A percentile compares a stretch with the other conserved stretches of the same genome.
These are phyloP conservation scores for Cryptosporidium canis DNA, from an alignment of 169 alveolate genomes.

Conservation along the genomic window DNA sequence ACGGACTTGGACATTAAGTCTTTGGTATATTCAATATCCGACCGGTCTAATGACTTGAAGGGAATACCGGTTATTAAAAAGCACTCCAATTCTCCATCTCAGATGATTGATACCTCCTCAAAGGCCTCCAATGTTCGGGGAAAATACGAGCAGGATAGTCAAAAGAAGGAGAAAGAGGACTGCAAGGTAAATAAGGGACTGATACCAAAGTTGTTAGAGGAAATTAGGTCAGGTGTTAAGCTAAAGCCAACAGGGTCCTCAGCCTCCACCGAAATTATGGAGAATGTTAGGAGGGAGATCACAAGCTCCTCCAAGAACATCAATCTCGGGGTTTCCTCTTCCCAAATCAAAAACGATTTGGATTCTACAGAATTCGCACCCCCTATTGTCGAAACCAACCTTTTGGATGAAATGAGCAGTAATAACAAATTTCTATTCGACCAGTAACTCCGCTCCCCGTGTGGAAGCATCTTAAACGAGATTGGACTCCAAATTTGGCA, in stretches of 20 bases:
- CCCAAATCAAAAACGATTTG: slow-evolving; percentile 36
- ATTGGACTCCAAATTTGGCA: no score
- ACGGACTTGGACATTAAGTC: slow-evolving; percentile 24
- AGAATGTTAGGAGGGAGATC: slow-evolving; percentile 28
- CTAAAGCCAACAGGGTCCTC: slow-evolving; percentile 49
- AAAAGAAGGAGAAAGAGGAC: neutral
- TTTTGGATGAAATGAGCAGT: slow-evolving; percentile 44
- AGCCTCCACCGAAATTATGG: slow-evolving; percentile 46
- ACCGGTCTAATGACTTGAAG: neutral
- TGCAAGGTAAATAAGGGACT: neutral
- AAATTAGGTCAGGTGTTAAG: slow-evolving; percentile 40
- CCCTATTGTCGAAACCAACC: slow-evolving; percentile 48
- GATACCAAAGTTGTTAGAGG: slow-evolving; percentile 33
- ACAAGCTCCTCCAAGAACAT: neutral
- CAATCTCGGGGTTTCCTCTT: slow-evolving; percentile 42
- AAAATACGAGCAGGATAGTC: neutral
- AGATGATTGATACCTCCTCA: neutral
- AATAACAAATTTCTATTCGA: slow-evolving; percentile 30
- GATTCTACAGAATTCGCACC: slow-evolving; percentile 58
- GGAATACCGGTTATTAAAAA: slow-evolving; percentile 22
- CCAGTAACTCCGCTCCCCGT: no score
- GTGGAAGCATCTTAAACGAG: no score
- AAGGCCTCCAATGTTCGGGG: neutral
- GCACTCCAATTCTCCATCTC: neutral
- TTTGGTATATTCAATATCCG: slow-evolving; percentile 40